These are phyloP conservation scores for Backusella australiensis DNA, from an alignment of 192 early-diverging fungal genomes.

Conservation along the genomic window DNA sequence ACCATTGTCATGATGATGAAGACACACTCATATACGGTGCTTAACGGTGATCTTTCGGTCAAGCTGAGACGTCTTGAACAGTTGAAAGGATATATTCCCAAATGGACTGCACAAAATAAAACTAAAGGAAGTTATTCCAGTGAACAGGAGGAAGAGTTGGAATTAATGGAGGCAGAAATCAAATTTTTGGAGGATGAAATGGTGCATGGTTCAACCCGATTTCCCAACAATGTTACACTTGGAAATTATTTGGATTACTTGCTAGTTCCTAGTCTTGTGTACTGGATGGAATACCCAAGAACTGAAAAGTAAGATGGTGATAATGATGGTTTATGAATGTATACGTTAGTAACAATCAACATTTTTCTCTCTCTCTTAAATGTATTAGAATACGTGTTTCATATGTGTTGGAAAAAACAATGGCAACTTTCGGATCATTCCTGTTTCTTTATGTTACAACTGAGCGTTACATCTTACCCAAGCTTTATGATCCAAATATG, in stretches of 20 bases:
- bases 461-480: conserved; percentile 85
- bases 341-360: background rate
- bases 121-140: background rate
- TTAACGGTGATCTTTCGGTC: conserved; percentile 71
- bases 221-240: conserved; percentile 80
- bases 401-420: conserved; percentile 84
- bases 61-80: conserved; percentile 37
- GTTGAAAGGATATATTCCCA: conserved; percentile 30
- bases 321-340: background rate
- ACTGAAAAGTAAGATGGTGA: conserved; percentile 57
- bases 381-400: conserved; percentile 69
- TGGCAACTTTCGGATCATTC: conserved; percentile 78
- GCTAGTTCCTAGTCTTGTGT: conserved; percentile 87
- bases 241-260: conserved; percentile 86
- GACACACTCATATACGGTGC: conserved; percentile 87
- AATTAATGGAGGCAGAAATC: conserved; percentile 40
- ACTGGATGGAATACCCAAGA: conserved; percentile 91
- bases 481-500: conserved; percentile 61
- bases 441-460: conserved; percentile 81
- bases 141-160: background rate
- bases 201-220: conserved; percentile 52
- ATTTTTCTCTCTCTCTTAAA: background rate
- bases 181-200: conserved; percentile 56
- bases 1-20: conserved; percentile 95
- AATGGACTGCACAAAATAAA: conserved; percentile 16